Evolutionary conservation across 1,139 yeast genomes (phyloP), one percentile per base, ranked within the genome.

Genomic region (Hanseniaspora gamundiae): DNA sequence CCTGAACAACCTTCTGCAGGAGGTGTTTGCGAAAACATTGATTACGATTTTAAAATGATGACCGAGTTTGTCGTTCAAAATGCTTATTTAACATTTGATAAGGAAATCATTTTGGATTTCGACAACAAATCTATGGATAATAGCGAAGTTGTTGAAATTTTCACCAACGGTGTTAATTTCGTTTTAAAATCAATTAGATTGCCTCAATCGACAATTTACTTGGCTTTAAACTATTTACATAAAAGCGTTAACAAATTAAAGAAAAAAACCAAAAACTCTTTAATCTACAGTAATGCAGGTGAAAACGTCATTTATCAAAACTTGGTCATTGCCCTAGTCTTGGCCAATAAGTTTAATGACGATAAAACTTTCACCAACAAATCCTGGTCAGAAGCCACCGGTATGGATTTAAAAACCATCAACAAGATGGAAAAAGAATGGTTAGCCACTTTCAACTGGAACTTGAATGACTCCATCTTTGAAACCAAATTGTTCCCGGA

Each of bases 331-430:
- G 73, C 94, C 1, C 70, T 91, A 41, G 74, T 91, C 35, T 69
- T 91, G 50, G 94, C 96, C 39, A 91, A 91, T 67, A 91, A 91
- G 65, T 85, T 87, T 61, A 87, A 88, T 59, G 97, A 91, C 62
- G 98, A 91, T 66, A 87, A 88, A 65, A 91, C 97, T 22, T 91
- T 91, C 58, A 87, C 95, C 49, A 91, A 88, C 66, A 79, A 79
- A 58, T 86, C 95, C 9, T 91, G 98, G 98, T 74, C 87, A 40
- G 91, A 87, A 46, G 97, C 96, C 20, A 84, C 96, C 13, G 94
- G 94, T 22, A 71, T 91, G 50, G 66, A 75, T 14, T 70, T 85
- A 44, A 56, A 56, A 2, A 66, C 71, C 35, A 69, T 91, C 49
- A 86, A 88, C 55, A 58, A 62, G 21, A 68, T 76, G 51, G 98